phyloP scores from a whole-genome alignment of 768 basidiomycete genomes.

The Sporobolomyces pararoseus region DNA sequence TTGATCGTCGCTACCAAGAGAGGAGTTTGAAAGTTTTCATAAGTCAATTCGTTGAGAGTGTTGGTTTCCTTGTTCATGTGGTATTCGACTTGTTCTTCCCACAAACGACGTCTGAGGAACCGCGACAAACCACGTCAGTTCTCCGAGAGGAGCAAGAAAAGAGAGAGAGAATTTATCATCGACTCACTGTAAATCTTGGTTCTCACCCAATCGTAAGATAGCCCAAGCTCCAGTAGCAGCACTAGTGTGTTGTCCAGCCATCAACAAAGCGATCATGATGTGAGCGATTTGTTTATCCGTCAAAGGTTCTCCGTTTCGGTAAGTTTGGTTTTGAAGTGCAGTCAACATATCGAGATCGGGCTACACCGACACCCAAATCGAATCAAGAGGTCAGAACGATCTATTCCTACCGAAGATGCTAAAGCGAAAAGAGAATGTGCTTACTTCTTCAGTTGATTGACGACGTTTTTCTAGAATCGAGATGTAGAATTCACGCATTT shows the following conservation, averaged over 20 bases:
- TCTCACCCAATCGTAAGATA: conserved; percentile 76
- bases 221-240: conserved; percentile 89
- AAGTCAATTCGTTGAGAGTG: conserved; percentile 70
- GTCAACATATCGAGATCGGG: conserved; percentile 88
- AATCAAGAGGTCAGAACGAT: neutral
- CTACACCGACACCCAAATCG: conserved; percentile 47
- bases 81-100: conserved; percentile 78
- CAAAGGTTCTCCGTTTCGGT: conserved; percentile 72
- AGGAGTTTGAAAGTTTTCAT: conserved; percentile 82
- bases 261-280: conserved; percentile 96
- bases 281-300: conserved; percentile 91
- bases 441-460: conserved; percentile 56
- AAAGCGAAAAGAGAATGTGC: no score
- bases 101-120: conserved; percentile 67
- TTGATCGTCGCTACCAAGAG: conserved; percentile 84
- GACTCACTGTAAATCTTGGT: conserved; percentile 69
- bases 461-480: conserved; percentile 72
- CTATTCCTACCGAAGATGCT: no score
- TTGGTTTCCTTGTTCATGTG: conserved; percentile 63
- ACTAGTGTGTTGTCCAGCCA: conserved; percentile 99
- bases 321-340: conserved; percentile 74
- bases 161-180: neutral
- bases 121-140: neutral
- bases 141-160: neutral
- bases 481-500: conserved; percentile 90